phyloP scores from a whole-genome alignment of 73 alveolate genomes.

The Paramecium bursaria region DNA sequence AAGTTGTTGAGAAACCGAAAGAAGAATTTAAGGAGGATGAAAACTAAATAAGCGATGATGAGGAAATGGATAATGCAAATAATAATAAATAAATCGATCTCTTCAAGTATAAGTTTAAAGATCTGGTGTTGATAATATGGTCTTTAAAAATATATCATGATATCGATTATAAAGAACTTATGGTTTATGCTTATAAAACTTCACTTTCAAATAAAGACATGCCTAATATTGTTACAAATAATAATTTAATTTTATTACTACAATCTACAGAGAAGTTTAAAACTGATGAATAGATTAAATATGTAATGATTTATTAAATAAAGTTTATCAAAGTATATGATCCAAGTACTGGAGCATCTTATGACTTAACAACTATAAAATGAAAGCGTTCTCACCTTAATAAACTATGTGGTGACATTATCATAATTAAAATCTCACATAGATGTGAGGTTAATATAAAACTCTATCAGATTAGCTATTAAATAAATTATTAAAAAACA shows the following conservation, averaged over 20 bases:
- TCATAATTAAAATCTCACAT: no score
- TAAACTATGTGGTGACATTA: no score
- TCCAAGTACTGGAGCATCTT: no score
- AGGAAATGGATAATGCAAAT: conserved; percentile 17
- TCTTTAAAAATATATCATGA: conserved; percentile 7
- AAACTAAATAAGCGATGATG: background rate
- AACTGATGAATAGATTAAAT: conserved; percentile 18
- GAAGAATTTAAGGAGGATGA: background rate
- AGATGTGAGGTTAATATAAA: no score
- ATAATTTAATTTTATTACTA: background rate
- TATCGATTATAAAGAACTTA: background rate
- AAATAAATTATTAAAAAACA: no score
- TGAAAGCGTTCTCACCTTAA: no score
- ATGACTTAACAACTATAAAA: no score
- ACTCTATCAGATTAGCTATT: no score
- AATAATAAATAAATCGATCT: conserved; percentile 9
- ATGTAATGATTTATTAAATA: no score
- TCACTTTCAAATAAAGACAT: conserved; percentile 15
- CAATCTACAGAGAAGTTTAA: conserved; percentile 15
- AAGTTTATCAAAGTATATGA: no score
- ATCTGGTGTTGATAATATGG: conserved; percentile 41
- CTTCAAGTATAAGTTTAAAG: conserved; percentile 10
- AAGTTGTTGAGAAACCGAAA: no score
- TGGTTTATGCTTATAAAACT: conserved; percentile 13
- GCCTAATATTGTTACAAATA: conserved; percentile 4